phyloP scores from a whole-genome alignment of 2,329 filamentous ascomycete genomes.

The Fusarium sp. region DNA sequence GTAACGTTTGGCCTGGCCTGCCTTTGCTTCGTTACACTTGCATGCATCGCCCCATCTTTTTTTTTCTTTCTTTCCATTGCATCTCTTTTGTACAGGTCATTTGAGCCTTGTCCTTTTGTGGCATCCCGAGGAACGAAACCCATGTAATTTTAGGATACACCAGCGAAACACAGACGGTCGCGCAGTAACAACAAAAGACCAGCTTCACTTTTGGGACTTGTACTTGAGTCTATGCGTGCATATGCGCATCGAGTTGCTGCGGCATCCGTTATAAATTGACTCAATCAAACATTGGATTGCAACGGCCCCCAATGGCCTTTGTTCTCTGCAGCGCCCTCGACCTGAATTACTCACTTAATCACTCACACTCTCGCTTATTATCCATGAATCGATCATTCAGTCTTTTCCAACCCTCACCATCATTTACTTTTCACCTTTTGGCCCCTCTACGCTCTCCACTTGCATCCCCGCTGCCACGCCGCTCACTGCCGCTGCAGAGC shows the following conservation, averaged over 20 bases:
- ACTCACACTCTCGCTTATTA: background rate
- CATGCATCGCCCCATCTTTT: constrained; percentile 31
- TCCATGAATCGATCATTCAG: constrained; percentile 1
- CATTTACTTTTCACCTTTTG: background rate
- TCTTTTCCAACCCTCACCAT: background rate
- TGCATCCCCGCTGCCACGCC: constrained; percentile 29
- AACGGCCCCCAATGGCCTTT: background rate
- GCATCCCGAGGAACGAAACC: constrained; percentile 38
- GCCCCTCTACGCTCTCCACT: constrained; percentile 21
- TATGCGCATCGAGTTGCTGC: constrained; percentile 12
- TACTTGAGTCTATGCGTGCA: background rate
- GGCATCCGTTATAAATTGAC: background rate
- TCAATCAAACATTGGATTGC: background rate
- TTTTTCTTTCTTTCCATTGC: background rate
- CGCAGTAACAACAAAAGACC: constrained; percentile 16
- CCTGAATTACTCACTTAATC: background rate
- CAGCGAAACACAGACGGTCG: constrained; percentile 28
- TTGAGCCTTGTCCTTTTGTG: constrained; percentile 29
- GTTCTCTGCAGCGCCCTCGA: background rate
- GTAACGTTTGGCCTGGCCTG: constrained; percentile 36
- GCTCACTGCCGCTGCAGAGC: constrained; percentile 27
- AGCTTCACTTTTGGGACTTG: constrained; percentile 29
- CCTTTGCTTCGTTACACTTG: constrained; percentile 41
- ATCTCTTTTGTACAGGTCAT: background rate
- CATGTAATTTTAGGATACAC: constrained; percentile 24